These are phyloP conservation scores for Pseudocercospora musae DNA, from an alignment of 2,329 filamentous ascomycete species.

Conservation along the genomic window DNA sequence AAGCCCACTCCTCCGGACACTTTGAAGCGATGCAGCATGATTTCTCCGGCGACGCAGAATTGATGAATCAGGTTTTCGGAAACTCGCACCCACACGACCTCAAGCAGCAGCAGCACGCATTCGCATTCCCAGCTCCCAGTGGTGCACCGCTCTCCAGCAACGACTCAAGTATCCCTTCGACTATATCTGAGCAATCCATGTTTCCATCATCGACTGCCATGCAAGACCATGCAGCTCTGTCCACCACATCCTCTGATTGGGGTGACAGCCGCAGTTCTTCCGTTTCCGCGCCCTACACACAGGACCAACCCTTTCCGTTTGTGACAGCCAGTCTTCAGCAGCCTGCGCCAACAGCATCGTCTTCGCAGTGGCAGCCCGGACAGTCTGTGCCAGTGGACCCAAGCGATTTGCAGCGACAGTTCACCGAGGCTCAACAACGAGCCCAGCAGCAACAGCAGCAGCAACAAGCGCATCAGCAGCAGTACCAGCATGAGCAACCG, in stretches of 20 bases:
- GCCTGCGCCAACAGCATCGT: slow-evolving; percentile 10
- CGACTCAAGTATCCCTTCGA: slow-evolving; percentile 30
- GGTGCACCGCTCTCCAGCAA: slow-evolving; percentile 27
- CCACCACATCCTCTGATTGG: slow-evolving; percentile 32
- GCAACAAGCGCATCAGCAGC: slow-evolving; percentile 18
- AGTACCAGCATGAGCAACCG: slow-evolving; percentile 29
- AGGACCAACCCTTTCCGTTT: slow-evolving; percentile 1
- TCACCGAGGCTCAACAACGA: slow-evolving; percentile 31
- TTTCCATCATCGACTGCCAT: slow-evolving; percentile 27
- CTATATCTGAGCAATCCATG: slow-evolving; percentile 27
- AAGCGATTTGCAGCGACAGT: slow-evolving; percentile 33
- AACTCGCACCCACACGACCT: slow-evolving; percentile 24
- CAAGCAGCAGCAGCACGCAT: slow-evolving; percentile 23
- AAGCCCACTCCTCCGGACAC: slow-evolving; percentile 17
- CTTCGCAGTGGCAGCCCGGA: slow-evolving; percentile 37
- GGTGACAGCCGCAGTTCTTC: slow-evolving; percentile 34
- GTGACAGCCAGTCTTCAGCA: slow-evolving; percentile 13
- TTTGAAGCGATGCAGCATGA: slow-evolving; percentile 17
- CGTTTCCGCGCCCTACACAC: slow-evolving; percentile 21
- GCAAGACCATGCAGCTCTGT: slow-evolving; percentile 25
- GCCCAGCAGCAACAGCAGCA: slow-evolving; percentile 20
- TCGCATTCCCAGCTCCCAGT: slow-evolving; percentile 20
- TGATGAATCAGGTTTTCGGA: slow-evolving; percentile 24
- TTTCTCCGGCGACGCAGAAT: slow-evolving; percentile 20
- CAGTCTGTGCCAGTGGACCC: slow-evolving; percentile 38